These are phyloP conservation scores for Lantana camara DNA, from an alignment of 257 asterid species.

Conservation along the genomic window DNA sequence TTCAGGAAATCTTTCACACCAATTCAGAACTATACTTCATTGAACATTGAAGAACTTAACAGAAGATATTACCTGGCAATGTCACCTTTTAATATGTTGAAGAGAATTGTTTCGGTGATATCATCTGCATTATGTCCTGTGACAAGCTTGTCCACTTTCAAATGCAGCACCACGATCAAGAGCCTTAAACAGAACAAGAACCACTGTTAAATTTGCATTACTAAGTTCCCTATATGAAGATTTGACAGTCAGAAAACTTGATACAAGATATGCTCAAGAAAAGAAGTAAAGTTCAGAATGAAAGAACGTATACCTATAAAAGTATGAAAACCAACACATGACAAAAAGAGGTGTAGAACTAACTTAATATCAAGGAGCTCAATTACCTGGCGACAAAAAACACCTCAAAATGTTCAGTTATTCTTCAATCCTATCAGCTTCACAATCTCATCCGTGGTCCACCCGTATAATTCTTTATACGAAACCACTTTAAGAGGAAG, in stretches of 20 bases:
- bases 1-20: conserved; percentile 71
- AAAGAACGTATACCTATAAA: no score
- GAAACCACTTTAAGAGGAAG: conserved; percentile 94
- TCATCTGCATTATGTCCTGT: conserved; percentile 99
- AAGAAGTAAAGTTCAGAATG: neutral
- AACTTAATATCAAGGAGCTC: neutral
- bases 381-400: conserved; percentile 96
- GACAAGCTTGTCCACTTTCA: conserved; percentile 94
- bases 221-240: neutral
- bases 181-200: no score
- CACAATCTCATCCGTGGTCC: conserved; percentile 99
- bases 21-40: no score
- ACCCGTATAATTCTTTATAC: conserved; percentile 88
- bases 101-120: conserved; percentile 95
- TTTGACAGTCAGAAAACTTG: conserved; percentile 1
- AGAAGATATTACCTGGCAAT: conserved; percentile 75
- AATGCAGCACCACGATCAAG: conserved; percentile 97
- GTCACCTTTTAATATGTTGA: conserved; percentile 94
- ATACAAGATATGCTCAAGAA: neutral
- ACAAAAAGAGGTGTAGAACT: no score
- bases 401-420: conserved; percentile 98
- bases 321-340: no score
- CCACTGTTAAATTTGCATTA: neutral
- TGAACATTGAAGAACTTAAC: no score
- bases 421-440: conserved; percentile 94